Evolutionary conservation across 139 green algal species (phyloP), one percentile per base, ranked within the genome.

Genomic region (Limnomonas spitsbergensis): DNA sequence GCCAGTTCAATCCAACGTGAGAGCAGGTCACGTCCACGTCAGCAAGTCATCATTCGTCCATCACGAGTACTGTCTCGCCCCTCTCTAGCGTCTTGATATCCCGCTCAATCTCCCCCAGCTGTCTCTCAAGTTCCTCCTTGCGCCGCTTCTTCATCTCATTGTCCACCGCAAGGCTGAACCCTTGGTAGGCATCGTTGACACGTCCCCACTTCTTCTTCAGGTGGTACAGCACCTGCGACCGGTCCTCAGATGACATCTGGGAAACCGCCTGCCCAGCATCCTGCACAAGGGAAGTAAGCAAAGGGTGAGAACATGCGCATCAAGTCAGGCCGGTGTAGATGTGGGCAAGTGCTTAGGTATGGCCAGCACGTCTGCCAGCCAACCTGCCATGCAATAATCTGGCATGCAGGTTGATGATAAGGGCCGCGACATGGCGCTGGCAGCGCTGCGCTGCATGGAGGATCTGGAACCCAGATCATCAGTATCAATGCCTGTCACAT

Each of bases 171-270:
- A 93, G 92, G 20, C 89, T 84, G 78, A 94, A 80, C 73, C 86
- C 89, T 83, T 95, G 91, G 84, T 95, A 97, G 1, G 86, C 88
- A 26, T 81, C 83, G 80, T 98, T 98, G 7, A 96, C 47, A 4
- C 78, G 75, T 29, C 82, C 73, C 83, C 90, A 98, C 83, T 97
- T 97, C 40, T 80, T 66, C 89, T 98, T 97, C 36, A 98, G 86
- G 81, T 94, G 87, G 2, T 61, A 36, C 53, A 97, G 79, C 37
- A 97, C 84, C 71, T 94, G 75, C 6, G 77, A 35, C 14, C 89
- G 82, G 77, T 96, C 92, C 9, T 88, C 83, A 36, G 86, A 14
- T 70, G 56, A 70, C 56, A 70, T 24, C 29, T 70, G 56, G 14
- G 24, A 37, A 35, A 32, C 3, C 35, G 39, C 39, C 36, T 54